phyloP scores from a whole-genome alignment of 2,329 filamentous ascomycete genomes.

The Orbilia javanica region DNA sequence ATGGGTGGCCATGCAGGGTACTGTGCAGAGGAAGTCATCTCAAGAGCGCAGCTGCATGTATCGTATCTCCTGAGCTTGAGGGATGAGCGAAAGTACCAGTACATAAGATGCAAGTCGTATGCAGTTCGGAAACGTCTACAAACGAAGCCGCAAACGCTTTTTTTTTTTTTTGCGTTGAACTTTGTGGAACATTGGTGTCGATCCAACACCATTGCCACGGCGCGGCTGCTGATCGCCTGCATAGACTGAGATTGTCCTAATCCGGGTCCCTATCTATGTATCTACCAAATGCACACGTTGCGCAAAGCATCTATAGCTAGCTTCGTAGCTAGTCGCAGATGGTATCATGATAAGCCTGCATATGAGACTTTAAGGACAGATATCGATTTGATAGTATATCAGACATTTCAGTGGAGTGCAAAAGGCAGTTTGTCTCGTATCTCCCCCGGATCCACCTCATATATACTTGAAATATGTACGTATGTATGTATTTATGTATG shows the following conservation, averaged over 20 bases:
- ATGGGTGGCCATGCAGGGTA: constrained; percentile 26
- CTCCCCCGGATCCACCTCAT: not conserved
- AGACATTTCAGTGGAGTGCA: too few relatives aligned
- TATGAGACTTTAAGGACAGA: too few relatives aligned
- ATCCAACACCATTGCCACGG: constrained; percentile 22
- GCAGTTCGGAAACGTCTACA: constrained; percentile 27
- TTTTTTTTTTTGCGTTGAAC: constrained; percentile 31
- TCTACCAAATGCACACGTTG: too few relatives aligned
- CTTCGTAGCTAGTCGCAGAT: too few relatives aligned
- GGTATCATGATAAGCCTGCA: too few relatives aligned
- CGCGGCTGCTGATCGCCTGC: not conserved
- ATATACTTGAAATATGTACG: not conserved
- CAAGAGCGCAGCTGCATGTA: constrained; percentile 32
- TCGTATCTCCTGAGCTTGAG: constrained; percentile 9
- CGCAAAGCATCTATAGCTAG: too few relatives aligned
- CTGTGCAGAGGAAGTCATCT: constrained; percentile 42
- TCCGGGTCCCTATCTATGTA: not conserved
- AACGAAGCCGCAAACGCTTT: constrained; percentile 15
- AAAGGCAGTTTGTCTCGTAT: too few relatives aligned
- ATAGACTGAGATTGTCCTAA: not conserved
- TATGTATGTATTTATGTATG: too few relatives aligned
- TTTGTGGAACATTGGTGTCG: constrained; percentile 18
- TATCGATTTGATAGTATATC: too few relatives aligned
- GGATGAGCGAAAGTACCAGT: constrained; percentile 34
- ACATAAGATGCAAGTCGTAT: constrained; percentile 21